Percentiles rank a stretch among this genome's conserved stretches.
These are phyloP conservation scores for Pholiota molesta DNA, from an alignment of 768 basidiomycete species.

Conservation along the genomic window DNA sequence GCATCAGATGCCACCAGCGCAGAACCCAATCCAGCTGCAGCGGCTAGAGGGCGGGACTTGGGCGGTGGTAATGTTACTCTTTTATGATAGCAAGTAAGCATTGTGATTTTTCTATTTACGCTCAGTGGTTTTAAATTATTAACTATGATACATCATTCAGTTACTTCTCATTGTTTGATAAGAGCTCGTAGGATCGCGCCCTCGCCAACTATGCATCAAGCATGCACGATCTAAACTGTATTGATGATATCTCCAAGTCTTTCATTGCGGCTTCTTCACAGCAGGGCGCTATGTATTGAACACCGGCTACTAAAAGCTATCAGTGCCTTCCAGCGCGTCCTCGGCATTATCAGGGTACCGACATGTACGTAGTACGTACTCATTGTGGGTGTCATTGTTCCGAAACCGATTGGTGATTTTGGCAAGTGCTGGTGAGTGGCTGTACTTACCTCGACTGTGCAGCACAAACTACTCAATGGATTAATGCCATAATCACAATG, in stretches of 20 bases:
- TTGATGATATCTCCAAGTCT: neutral
- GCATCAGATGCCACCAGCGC: constrained; percentile 10
- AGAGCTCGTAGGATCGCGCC: neutral
- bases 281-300: neutral
- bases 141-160: neutral
- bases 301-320: neutral
- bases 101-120: neutral
- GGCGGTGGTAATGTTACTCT: constrained; percentile 20
- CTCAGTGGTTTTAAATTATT: neutral
- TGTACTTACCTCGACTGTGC: neutral
- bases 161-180: neutral
- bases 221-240: neutral
- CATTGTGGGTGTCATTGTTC: neutral
- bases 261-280: neutral
- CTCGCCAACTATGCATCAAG: neutral
- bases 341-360: neutral
- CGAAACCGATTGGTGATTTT: neutral
- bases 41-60: constrained; percentile 25
- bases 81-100: constrained; percentile 16
- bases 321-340: neutral
- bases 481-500: neutral
- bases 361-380: neutral
- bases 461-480: neutral
- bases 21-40: constrained; percentile 15
- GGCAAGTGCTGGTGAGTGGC: neutral